Percentiles rank a stretch among this genome's conserved stretches.
phyloP scores from a whole-genome alignment of 139 green algal species.

The Chlorokybus atmophyticus region DNA sequence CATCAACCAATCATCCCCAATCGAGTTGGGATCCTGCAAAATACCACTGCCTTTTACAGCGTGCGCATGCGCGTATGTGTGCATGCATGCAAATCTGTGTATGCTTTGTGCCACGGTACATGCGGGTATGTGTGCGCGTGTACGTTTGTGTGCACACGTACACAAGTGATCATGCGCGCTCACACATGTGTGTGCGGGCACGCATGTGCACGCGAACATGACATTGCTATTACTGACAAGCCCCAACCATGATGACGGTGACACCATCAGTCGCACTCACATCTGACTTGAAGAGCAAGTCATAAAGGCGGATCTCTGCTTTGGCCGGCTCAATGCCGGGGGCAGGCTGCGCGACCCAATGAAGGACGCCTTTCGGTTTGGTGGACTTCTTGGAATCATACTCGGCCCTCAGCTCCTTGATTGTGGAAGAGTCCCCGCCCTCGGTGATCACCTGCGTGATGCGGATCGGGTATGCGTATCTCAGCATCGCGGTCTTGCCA shows the following conservation, averaged over 20 bases:
- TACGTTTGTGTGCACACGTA: too few species aligned
- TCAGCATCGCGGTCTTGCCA: slow-evolving; percentile 81
- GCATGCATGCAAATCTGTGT: too few species aligned
- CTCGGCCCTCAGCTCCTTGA: slow-evolving; percentile 54
- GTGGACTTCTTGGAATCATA: slow-evolving; percentile 32
- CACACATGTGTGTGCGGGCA: too few species aligned
- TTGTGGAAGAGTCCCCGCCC: slow-evolving; percentile 22
- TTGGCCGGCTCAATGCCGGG: slow-evolving; percentile 47
- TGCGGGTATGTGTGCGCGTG: too few species aligned
- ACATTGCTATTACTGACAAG: too few species aligned
- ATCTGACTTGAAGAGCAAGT: slow-evolving; percentile 72
- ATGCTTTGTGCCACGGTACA: too few species aligned
- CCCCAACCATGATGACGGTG: too few species aligned
- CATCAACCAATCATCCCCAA: slow-evolving; percentile 65
- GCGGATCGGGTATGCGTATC: slow-evolving; percentile 77
- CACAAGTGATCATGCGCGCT: neutral
- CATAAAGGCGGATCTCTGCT: slow-evolving; percentile 62
- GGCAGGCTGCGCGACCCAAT: slow-evolving; percentile 77
- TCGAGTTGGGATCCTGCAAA: slow-evolving; percentile 10
- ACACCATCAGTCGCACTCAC: too few species aligned
- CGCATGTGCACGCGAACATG: too few species aligned
- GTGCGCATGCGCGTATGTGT: too few species aligned
- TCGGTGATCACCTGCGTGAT: slow-evolving; percentile 48
- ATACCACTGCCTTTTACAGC: too few species aligned
- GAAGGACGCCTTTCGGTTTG: slow-evolving; percentile 79